phyloP scores from a whole-genome alignment of 345 rosid species.

The Lepidium africanum region DNA sequence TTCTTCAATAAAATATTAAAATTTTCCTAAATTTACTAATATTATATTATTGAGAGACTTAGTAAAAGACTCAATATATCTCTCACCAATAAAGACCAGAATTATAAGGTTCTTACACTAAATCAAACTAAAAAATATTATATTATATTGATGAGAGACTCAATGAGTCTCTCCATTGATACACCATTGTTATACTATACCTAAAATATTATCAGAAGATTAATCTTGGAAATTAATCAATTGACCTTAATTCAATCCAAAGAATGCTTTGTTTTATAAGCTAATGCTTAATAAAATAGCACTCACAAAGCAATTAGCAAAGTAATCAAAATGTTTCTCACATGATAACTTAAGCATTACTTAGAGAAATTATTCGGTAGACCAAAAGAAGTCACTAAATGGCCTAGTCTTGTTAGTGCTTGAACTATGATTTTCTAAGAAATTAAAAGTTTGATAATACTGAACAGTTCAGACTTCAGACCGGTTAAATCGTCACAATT shows the following conservation, averaged over 20 bases:
- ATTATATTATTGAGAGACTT: too few relatives aligned
- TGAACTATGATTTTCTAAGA: not conserved
- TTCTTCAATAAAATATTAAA: too few relatives aligned
- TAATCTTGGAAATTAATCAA: not conserved
- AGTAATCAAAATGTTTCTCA: not conserved
- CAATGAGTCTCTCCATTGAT: too few relatives aligned
- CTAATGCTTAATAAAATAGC: not conserved
- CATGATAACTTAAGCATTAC: not conserved
- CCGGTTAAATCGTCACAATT: not conserved
- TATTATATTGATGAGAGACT: too few relatives aligned
- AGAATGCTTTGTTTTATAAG: not conserved
- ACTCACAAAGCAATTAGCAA: not conserved
- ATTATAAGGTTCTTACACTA: too few relatives aligned
- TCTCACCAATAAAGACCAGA: too few relatives aligned
- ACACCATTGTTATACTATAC: not conserved
- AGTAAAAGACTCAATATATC: too few relatives aligned
- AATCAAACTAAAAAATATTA: too few relatives aligned
- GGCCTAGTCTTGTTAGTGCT: not conserved
- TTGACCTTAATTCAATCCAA: conserved; percentile 8
- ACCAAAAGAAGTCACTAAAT: not conserved
- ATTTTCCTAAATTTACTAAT: too few relatives aligned
- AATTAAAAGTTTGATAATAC: too few relatives aligned
- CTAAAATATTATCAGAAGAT: conserved; percentile 1
- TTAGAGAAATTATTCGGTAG: not conserved
- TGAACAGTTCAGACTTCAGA: not conserved